Conservation (phyloP, 1,284 basidiomycete species). For the Cutaneotrichosporon mucoides region DNA sequence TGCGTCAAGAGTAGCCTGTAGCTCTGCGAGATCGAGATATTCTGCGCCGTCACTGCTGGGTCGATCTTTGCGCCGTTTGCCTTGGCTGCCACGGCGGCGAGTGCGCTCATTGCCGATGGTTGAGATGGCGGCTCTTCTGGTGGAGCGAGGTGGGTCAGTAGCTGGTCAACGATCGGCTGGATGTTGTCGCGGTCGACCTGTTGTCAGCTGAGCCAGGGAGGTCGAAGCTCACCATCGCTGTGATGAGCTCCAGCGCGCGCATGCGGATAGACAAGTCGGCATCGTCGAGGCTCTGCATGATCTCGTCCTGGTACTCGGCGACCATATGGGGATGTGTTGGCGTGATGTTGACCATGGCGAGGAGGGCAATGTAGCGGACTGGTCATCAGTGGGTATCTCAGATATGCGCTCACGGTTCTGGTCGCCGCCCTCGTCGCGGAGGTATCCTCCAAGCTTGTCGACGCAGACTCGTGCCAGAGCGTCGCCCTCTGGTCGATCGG, state of each 20-base stretch:
- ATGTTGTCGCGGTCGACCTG: conserved; percentile 78
- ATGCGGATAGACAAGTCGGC: conserved; percentile 93
- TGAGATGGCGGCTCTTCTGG: conserved; percentile 50
- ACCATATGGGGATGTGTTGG: conserved; percentile 88
- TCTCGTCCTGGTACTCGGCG: conserved; percentile 86
- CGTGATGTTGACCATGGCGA: conserved; percentile 93
- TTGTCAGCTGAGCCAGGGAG: conserved; percentile 5
- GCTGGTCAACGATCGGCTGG: conserved; percentile 80
- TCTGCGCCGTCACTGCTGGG: conserved; percentile 32
- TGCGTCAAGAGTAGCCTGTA: conserved; percentile 79
- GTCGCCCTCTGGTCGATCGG: conserved; percentile 62
- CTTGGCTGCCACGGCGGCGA: conserved; percentile 27
- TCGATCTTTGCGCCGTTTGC: conserved; percentile 16
- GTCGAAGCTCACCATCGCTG: conserved; percentile 69
- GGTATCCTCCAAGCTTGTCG: conserved; percentile 86
- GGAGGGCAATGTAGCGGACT: conserved; percentile 95
- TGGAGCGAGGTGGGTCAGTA: conserved; percentile 78
- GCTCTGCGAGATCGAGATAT: conserved; percentile 57
- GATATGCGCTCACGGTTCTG: conserved; percentile 69
- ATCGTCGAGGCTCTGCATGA: conserved; percentile 84
- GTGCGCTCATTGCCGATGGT: conserved; percentile 34
- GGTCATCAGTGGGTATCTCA: not conserved
- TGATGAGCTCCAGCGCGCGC: conserved; percentile 87
- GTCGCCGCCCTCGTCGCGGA: conserved; percentile 73
- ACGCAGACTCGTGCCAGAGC: conserved; percentile 82